Conservation (phyloP, 2,329 filamentous ascomycete species). For the Chaetomium olivaceum region DNA sequence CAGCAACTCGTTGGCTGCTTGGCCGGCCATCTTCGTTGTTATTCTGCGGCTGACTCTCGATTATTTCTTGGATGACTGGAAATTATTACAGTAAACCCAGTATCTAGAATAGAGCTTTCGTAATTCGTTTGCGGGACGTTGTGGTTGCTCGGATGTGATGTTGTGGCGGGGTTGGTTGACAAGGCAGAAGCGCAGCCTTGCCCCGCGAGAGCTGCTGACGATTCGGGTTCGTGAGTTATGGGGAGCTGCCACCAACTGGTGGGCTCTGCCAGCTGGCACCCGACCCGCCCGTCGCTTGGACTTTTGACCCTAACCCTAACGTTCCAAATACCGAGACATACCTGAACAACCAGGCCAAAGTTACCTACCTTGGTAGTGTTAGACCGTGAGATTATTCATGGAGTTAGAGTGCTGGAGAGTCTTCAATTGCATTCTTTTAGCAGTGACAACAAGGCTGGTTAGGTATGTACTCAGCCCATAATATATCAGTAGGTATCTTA, state of each 20-base stretch:
- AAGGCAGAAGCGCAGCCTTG: constrained; percentile 33
- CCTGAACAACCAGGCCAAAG: too few species aligned
- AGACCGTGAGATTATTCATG: too few species aligned
- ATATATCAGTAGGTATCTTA: too few species aligned
- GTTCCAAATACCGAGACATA: too few species aligned
- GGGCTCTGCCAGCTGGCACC: constrained; percentile 1
- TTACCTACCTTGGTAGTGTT: too few species aligned
- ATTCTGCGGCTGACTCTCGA: not conserved
- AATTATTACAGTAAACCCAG: not conserved
- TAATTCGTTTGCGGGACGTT: not conserved
- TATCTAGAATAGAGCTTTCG: not conserved
- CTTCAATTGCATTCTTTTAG: too few species aligned
- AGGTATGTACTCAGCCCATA: too few species aligned
- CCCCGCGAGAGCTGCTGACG: constrained; percentile 24
- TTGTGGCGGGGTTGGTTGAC: constrained; percentile 22
- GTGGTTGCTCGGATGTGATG: not conserved
- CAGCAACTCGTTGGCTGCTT: constrained; percentile 57
- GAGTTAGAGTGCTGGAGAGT: too few species aligned
- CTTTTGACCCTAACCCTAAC: too few species aligned
- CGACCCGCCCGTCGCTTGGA: too few species aligned
- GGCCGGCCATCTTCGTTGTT: constrained; percentile 48
- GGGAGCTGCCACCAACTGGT: constrained; percentile 9
- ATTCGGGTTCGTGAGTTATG: too few species aligned
- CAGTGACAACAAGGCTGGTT: too few species aligned
- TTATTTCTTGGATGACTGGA: not conserved